Evolutionary conservation across 352 stramenopile species (phyloP), one percentile per base, ranked within the genome.

Genomic region (Hyaloperonospora brassicae): DNA sequence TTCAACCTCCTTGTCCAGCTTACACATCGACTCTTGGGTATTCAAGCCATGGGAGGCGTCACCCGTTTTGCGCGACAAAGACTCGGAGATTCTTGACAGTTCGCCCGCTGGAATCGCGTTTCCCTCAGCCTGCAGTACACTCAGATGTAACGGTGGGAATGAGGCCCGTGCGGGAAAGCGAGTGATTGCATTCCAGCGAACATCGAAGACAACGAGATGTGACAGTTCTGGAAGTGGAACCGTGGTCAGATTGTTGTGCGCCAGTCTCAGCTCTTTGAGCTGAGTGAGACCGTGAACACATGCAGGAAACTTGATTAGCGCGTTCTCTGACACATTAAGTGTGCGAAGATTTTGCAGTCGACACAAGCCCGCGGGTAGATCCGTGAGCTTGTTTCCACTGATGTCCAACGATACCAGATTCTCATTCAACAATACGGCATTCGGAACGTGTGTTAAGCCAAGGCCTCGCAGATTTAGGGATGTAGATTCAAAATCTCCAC

Each of bases 301-400:
- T 1, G 45, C 34, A 30, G 77, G 76, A 12, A 89, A 52, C 5
- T 57, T 50, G 4, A 76, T 17, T 10, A 89, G 55, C 5, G 73
- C 57, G 35, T 89, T 89, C 47, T 84, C 66, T 23, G 79, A 83
- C n/a, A 75, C 51, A 45, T 82, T 60, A 11, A 89, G 62, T 47
- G 70, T 43, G 46, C 64, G 27, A 0, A 89, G 58, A 23, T 67
- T 64, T 5, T 53, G 52, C 24, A 89, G 53, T 0, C 52, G 56
- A 21, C 47, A 51, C 27, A 89, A 62, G 1, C 57, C 50, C 2
- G 43, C 52, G 0, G 79, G 76, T 12, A 89, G 46, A 10, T 79
- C 59, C 8, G 69, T 60, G 12, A 87, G 54, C 9, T 72, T 47
- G 43, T 89, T 89, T 21, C 65, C 51, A 30, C 66, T 73, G 14